Evolutionary conservation across 2,329 filamentous ascomycete species (phyloP), one percentile per base, ranked within the genome.

Genomic region (Capronia coronata): DNA sequence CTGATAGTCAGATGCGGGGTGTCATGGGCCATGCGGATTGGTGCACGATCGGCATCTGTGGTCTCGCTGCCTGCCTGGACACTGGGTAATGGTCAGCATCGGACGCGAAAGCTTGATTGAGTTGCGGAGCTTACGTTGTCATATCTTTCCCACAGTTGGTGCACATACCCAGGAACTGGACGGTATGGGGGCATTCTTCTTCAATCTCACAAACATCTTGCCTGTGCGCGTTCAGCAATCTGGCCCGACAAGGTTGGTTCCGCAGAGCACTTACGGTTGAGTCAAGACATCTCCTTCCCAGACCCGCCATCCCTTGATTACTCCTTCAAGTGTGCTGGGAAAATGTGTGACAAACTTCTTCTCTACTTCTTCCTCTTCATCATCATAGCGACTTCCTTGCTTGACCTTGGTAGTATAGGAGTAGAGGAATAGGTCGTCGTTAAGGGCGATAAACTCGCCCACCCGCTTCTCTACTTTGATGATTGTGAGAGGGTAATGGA

Each of bases 131-230:
- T 57, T 70, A 79, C 76, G 88, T 83, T 47, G 87, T 95, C 89
- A 98, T 95, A 69, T 97, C 90, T 69, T 91, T 88, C 56, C 93
- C 93, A 68, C 93, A 98, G 55, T 90, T 79, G 51, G 83, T 88
- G 70, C 93, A 98, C 59, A 98, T 78, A 38, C 90, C 90, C 49
- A 86, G 85, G 64, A 87, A 95, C 68, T 97, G 91, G 34, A 94
- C 78, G 61, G 91, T 86, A 69, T 98, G 93, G 23, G 84, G 79
- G 69, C 93, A 98, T 49, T 86, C 82, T 71, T 98, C 93, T 62
- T 95, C 86, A 46, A 98, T 84, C 52, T 88, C 83, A 52, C 89
- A 79, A 54, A 84, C 67, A 18, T 74, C 69, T 27, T 75, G 67
- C 21, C 78, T 80, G 55, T 14, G n/a, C 22, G 21, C 16, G 14